These are phyloP conservation scores for Ceratocystis colombiana DNA, from an alignment of 2,329 filamentous ascomycete genomes.

Conservation along the genomic window DNA sequence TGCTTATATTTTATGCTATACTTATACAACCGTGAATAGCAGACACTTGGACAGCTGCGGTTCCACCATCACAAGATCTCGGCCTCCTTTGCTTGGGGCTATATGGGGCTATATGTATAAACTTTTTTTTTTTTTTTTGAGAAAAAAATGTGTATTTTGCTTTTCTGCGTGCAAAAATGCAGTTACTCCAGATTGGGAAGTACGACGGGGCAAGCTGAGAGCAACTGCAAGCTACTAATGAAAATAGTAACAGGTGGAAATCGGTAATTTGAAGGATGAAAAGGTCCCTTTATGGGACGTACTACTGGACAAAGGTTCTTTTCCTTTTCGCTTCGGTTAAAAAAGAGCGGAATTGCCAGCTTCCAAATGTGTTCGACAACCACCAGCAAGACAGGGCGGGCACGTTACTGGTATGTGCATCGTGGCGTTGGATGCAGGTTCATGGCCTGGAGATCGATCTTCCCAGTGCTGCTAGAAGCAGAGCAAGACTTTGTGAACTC, in stretches of 20 bases:
- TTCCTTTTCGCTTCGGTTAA: not conserved
- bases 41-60: not conserved
- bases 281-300: not conserved
- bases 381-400: too few species aligned
- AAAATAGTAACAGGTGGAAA: not conserved
- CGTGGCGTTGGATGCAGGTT: too few species aligned
- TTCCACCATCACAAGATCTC: too few species aligned
- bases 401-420: too few species aligned
- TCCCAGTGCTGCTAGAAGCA: not conserved
- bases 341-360: not conserved
- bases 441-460: not conserved
- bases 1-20: too few species aligned
- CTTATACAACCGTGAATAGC: too few species aligned
- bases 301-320: not conserved
- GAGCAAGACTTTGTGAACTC: too few species aligned
- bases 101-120: too few species aligned
- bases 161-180: not conserved
- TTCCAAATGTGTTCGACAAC: not conserved
- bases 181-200: not conserved
- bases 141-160: not conserved
- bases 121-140: not conserved
- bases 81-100: too few species aligned
- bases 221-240: not conserved
- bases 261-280: conserved; percentile 8
- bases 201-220: not conserved